Conservation (phyloP, 495 filamentous ascomycete species). For the Aspergillus mulundensis region DNA sequence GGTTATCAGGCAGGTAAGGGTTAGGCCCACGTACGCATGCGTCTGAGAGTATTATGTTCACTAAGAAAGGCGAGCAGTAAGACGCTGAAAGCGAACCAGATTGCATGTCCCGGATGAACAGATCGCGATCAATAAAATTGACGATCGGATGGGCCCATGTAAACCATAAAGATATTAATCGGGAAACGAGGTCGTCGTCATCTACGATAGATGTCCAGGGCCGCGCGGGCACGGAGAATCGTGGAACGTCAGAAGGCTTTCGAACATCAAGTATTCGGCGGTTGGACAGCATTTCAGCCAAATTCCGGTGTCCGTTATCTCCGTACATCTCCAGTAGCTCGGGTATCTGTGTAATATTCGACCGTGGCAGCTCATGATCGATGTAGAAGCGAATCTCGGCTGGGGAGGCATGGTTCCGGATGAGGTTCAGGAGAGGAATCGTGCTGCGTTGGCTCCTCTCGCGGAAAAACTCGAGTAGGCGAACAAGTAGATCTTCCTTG, state of each 20-base stretch:
- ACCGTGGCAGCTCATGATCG: conserved; percentile 23
- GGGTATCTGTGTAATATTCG: conserved; percentile 23
- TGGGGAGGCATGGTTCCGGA: conserved; percentile 32
- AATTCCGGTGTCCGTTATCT: conserved; percentile 9
- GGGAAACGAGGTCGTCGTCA: conserved; percentile 40
- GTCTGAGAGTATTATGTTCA: conserved; percentile 40
- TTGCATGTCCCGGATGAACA: conserved; percentile 39
- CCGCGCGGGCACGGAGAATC: conserved; percentile 28
- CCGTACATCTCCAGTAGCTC: conserved; percentile 22
- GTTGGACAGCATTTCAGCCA: conserved; percentile 11
- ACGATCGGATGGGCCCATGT: conserved; percentile 40
- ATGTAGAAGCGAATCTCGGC: conserved; percentile 31
- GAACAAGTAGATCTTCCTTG: conserved; percentile 25
- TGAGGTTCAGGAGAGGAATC: conserved; percentile 28
- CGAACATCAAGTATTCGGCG: conserved; percentile 23
- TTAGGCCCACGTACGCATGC: conserved; percentile 25
- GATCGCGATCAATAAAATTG: conserved; percentile 35
- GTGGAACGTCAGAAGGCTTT: conserved; percentile 20
- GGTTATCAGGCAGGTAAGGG: too few relatives aligned
- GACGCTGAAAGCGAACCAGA: conserved; percentile 14
- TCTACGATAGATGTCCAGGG: conserved; percentile 41
- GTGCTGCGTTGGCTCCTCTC: conserved; percentile 19
- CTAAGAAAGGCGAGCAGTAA: conserved; percentile 42
- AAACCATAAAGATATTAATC: conserved; percentile 41
- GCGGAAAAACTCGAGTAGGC: conserved; percentile 26